Evolutionary conservation across 495 filamentous ascomycete species (phyloP).

Genomic region (Penicillium maclennaniae): DNA sequence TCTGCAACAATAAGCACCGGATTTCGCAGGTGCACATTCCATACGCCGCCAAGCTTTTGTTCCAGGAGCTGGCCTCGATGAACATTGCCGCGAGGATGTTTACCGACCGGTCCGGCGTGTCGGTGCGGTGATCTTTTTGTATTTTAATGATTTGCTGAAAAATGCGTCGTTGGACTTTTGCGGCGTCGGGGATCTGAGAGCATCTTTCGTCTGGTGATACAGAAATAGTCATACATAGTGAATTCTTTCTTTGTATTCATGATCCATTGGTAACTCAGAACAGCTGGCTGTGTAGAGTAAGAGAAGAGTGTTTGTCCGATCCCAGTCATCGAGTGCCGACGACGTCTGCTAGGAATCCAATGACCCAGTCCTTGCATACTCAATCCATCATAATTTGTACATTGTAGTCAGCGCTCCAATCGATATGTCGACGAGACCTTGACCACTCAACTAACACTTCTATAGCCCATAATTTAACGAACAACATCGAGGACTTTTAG

Average conservation of each 20-base stretch:
- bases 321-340: too few species aligned
- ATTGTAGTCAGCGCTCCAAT: too few species aligned
- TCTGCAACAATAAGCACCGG: slow-evolving; percentile 97
- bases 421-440: too few species aligned
- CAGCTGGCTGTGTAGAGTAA: too few species aligned
- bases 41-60: slow-evolving; percentile 96
- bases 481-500: too few species aligned
- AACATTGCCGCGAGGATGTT: slow-evolving; percentile 98
- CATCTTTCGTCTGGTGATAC: slow-evolving; percentile 24
- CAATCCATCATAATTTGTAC: too few species aligned
- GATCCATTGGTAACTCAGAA: background rate
- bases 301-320: too few species aligned
- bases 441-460: too few species aligned
- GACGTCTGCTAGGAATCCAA: too few species aligned
- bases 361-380: too few species aligned
- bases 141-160: slow-evolving; percentile 32
- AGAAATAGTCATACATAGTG: slow-evolving; percentile 10
- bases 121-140: slow-evolving; percentile 35
- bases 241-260: background rate
- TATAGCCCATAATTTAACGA: too few species aligned
- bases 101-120: slow-evolving; percentile 60
- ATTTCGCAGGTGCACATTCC: slow-evolving; percentile 97
- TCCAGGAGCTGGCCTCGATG: slow-evolving; percentile 97
- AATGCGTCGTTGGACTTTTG: slow-evolving; percentile 22
- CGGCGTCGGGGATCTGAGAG: slow-evolving; percentile 26